Evolutionary conservation across 2,329 filamentous ascomycete species (phyloP), one percentile per base, ranked within the genome.

Genomic region (Mariannaea sp.): DNA sequence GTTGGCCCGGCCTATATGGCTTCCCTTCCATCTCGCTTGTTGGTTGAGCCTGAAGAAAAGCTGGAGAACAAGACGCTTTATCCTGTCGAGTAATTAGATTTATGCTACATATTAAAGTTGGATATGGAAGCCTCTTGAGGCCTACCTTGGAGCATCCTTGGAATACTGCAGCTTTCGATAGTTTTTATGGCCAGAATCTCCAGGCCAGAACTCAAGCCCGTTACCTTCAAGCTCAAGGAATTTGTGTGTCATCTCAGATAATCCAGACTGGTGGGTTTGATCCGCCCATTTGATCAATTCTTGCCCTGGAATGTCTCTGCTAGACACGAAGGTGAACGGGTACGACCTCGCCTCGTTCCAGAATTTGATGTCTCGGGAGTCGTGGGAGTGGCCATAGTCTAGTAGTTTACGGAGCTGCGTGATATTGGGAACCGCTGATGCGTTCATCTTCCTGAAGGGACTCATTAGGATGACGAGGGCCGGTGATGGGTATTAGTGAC

Each of bases 121-220:
- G 17, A 10, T 2, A 9, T 8, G 22, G 22, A 5, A 9, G 7
- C 5, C 8, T 12, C 8, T 2, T 4, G 5, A 5, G n/a, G 57
- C 54, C 9, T 16, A 61, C 62, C 43, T 44, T 3, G 3, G 12
- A 24, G n/a, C 20, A 10, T 65, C 57, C 20, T 43, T 59, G 0
- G 41, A 49, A 22, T 65, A 65, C 17, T 58, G 29, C 1, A 57
- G 16, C 5, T 19, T 32, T 1, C 56, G 14, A 12, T 42, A 32
- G 10, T 49, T 51, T 0, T 22, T 7, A 7, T 44, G 27, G 1
- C 5, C 7, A 10, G 24, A n/a, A 4, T 49, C 43, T 6, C 56
- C 50, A 1, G 62, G 62, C 62, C 62, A 65, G 30, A 55, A 64
- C 8, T 57, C 38, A 3, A 3, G 3, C 5, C 61, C 61, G 16